Percentiles rank a stretch among this genome's conserved stretches.
phyloP scores from a whole-genome alignment of 768 basidiomycete genomes.

The Amanita jacksonii region DNA sequence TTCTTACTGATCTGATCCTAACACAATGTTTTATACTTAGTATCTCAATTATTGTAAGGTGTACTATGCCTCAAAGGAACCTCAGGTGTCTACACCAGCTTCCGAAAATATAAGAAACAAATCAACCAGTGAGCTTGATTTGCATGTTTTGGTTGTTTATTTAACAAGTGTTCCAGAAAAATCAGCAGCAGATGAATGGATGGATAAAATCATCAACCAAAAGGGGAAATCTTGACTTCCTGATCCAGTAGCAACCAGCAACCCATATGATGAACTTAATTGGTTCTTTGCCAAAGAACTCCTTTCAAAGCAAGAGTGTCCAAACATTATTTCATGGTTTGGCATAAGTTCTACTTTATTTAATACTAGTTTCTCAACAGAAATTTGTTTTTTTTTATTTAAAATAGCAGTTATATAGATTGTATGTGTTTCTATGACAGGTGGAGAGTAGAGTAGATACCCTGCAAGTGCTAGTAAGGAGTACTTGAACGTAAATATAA shows the following conservation, averaged over 20 bases:
- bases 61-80: background rate
- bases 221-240: background rate
- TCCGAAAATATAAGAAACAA: background rate
- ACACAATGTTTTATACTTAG: background rate
- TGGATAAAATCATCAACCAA: slow-evolving; percentile 1
- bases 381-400: no score
- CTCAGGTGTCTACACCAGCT: background rate
- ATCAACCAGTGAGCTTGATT: no score
- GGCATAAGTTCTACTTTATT: slow-evolving; percentile 7
- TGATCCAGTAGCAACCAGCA: background rate
- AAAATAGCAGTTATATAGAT: no score
- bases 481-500: no score
- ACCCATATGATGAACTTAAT: slow-evolving; percentile 6
- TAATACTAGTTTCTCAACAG: background rate
- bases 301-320: background rate
- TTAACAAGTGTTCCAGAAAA: background rate
- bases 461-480: no score
- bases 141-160: background rate
- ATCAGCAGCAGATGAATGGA: slow-evolving; percentile 4
- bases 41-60: background rate
- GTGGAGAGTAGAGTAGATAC: no score
- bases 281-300: background rate
- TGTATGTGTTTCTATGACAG: no score
- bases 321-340: slow-evolving; percentile 9
- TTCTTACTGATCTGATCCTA: background rate